Evolutionary conservation across 2,329 filamentous ascomycete genomes (phyloP), one percentile per base, ranked within the genome.

Genomic region (Colletotrichum paranaense): DNA sequence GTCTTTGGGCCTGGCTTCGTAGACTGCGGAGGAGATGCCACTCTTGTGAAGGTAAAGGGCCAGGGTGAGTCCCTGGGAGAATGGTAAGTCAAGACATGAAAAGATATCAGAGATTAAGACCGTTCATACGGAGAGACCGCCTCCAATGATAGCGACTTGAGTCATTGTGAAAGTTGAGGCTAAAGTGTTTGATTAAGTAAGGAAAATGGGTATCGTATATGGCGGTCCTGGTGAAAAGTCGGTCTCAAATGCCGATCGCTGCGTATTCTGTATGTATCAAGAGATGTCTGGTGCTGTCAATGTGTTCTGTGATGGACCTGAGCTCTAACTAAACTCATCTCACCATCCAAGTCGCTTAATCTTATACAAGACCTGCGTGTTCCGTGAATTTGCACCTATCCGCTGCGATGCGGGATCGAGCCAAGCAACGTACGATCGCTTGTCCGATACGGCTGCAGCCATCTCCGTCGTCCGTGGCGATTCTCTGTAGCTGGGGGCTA

Each of bases 31-130:
- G 11, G 82, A 75, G 46, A 92, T 90, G 55, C 81, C 81, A 68
- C 88, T 82, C 55, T 85, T 81, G 72, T 90, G 84, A 0, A 92
- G 82, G 2, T 87, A 84, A 0, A 92, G 82, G 0, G 89, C 88
- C 0, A 92, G 83, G 1, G 85, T 83, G 7, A 92, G 85, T 52
- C 90, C 89, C 55, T 49, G 8, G 19, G 16, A 8, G 19, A 49
- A 1, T 49, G 19, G 42, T 49, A 11, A 49, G 42, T 49, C 19
- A 49, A 35, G 11, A 5, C 9, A 35, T 5, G 32, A 35, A 35
- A 1, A 35, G 32, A 4, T 3, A 35, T 12, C 32, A 35, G 4
- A 35, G 2, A 35, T 35, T 12, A 5, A 12, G 32, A 4, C 0
- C 32, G 1, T 35, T 35, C 3, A 35, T 49, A 49, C 42, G n/a